These are phyloP conservation scores for Parasitella parasitica DNA, from an alignment of 371 early-diverging fungal genomes.

Conservation along the genomic window DNA sequence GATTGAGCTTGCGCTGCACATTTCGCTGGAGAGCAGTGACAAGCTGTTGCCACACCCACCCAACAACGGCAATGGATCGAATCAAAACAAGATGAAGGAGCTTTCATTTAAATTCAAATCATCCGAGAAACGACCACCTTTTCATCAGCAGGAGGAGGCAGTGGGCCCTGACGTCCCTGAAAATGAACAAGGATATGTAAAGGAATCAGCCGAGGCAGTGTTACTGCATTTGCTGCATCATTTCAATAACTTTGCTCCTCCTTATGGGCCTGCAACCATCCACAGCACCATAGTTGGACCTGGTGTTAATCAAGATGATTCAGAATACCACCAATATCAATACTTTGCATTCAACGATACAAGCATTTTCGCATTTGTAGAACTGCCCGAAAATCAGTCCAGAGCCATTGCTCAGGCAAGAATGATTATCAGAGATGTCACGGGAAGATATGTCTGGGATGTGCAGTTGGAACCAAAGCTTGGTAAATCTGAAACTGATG, in stretches of 20 bases:
- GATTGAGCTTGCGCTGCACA: slow-evolving; percentile 61
- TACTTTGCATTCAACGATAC: slow-evolving; percentile 66
- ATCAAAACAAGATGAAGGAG: slow-evolving; percentile 31
- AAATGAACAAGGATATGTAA: slow-evolving; percentile 46
- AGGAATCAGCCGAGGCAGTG: slow-evolving; percentile 57
- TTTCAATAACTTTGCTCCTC: slow-evolving; percentile 57
- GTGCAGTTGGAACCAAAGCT: slow-evolving; percentile 47
- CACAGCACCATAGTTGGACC: slow-evolving; percentile 51
- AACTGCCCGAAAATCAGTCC: slow-evolving; percentile 43
- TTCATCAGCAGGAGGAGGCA: slow-evolving; percentile 25
- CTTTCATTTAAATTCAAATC: slow-evolving; percentile 44
- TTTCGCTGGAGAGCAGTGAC: slow-evolving; percentile 19
- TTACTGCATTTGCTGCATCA: slow-evolving; percentile 55
- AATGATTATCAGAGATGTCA: slow-evolving; percentile 71
- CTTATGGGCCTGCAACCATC: slow-evolving; percentile 53
- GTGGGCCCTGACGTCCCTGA: slow-evolving; percentile 23
- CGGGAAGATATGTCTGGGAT: slow-evolving; percentile 85
- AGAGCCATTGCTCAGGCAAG: slow-evolving; percentile 38
- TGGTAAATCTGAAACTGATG: background rate
- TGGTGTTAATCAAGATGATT: slow-evolving; percentile 43
- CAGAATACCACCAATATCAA: slow-evolving; percentile 45
- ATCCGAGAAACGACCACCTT: slow-evolving; percentile 39
- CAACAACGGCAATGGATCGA: background rate
- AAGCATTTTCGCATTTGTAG: slow-evolving; percentile 60
- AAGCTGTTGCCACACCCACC: slow-evolving; percentile 13